phyloP scores from a whole-genome alignment of 75 land plant species.

The Isoetes taiwanensis region DNA sequence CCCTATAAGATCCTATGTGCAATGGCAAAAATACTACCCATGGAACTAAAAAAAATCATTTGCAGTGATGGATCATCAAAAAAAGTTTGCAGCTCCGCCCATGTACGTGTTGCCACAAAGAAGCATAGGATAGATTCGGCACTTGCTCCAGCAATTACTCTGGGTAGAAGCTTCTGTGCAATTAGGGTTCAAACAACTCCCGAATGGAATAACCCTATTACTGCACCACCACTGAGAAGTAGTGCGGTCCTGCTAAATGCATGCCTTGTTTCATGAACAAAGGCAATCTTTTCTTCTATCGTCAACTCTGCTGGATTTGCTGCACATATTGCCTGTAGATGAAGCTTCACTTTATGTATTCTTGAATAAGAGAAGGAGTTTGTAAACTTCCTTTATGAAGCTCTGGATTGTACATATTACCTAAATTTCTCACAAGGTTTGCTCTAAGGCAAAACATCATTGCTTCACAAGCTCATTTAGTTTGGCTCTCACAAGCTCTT shows the following conservation, averaged over 20 bases:
- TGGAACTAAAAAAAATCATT: slow-evolving; percentile 72
- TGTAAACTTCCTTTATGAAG: slow-evolving; percentile 91
- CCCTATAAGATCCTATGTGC: slow-evolving; percentile 76
- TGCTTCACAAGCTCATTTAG: slow-evolving; percentile 71
- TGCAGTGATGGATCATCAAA: slow-evolving; percentile 81
- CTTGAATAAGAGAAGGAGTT: slow-evolving; percentile 82
- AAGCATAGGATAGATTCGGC: slow-evolving; percentile 87
- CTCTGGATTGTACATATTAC: slow-evolving; percentile 95
- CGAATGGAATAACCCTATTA: slow-evolving; percentile 91
- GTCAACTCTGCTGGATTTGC: slow-evolving; percentile 68
- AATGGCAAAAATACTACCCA: slow-evolving; percentile 85
- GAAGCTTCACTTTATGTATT: slow-evolving; percentile 62
- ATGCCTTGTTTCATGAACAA: slow-evolving; percentile 93
- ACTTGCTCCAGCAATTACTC: slow-evolving; percentile 91
- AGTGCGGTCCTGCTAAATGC: slow-evolving; percentile 94
- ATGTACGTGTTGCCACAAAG: slow-evolving; percentile 76
- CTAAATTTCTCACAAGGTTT: slow-evolving; percentile 75
- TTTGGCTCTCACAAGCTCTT: slow-evolving; percentile 80
- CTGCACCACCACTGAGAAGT: slow-evolving; percentile 92
- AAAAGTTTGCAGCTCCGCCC: slow-evolving; percentile 94
- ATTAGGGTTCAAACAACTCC: slow-evolving; percentile 90
- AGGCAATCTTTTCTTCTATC: slow-evolving; percentile 88
- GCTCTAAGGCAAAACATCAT: slow-evolving; percentile 85
- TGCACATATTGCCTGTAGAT: slow-evolving; percentile 80
- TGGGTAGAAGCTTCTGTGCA: slow-evolving; percentile 76